Percentiles rank a stretch among this genome's conserved stretches.
These are phyloP conservation scores for Arabidopsis suecica DNA, from an alignment of 345 rosid genomes.

Conservation along the genomic window DNA sequence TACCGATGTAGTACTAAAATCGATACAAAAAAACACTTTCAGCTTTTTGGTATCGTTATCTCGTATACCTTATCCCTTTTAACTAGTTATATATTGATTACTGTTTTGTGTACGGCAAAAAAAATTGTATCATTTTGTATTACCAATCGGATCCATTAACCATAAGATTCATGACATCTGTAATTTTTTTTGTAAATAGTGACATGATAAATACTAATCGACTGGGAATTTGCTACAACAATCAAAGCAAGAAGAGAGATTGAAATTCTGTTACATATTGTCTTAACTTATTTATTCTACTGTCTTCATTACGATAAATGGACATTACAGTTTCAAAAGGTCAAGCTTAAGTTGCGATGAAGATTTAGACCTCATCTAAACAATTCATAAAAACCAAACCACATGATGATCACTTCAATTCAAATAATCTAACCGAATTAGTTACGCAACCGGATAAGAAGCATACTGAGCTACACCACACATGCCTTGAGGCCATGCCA, in stretches of 20 bases:
- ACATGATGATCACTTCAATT: not conserved
- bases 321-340: not conserved
- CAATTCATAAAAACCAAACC: not conserved
- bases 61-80: no score
- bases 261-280: not conserved
- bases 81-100: no score
- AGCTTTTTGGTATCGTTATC: no score
- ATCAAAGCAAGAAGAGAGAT: not conserved
- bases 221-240: not conserved
- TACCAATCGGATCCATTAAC: no score
- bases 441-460: conserved; percentile 48
- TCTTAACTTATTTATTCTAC: not conserved
- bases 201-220: not conserved
- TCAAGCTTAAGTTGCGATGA: not conserved
- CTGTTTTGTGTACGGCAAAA: no score
- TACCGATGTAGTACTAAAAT: no score
- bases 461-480: conserved; percentile 58
- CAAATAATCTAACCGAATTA: not conserved
- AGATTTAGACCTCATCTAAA: not conserved
- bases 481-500: conserved; percentile 51
- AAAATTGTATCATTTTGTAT: no score
- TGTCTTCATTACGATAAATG: not conserved
- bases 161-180: not conserved
- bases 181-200: not conserved
- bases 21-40: no score